Percentiles rank a stretch among this genome's conserved stretches.
Evolutionary conservation across 306 rosid genomes (phyloP).

Genomic region (Vigna trinervia): DNA sequence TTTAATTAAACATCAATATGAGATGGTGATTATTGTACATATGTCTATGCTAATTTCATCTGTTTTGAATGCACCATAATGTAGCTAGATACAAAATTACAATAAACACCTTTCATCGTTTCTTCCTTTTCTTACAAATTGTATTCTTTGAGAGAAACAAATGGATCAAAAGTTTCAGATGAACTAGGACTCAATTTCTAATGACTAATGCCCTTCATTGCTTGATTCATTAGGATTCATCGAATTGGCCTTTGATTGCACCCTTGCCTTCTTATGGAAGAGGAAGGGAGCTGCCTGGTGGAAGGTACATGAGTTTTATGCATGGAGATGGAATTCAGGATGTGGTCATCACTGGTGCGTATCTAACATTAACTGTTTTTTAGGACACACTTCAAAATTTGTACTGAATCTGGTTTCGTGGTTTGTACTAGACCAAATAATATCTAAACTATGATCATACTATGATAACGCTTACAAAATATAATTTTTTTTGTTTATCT

Average conservation of each 20-base stretch:
- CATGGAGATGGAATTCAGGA: slow-evolving; percentile 78
- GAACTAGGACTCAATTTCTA: background rate
- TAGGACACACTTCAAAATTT: background rate
- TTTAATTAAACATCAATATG: background rate
- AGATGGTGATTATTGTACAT: background rate
- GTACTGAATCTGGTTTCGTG: no score
- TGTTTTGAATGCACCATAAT: background rate
- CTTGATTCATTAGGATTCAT: slow-evolving; percentile 60
- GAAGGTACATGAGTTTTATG: slow-evolving; percentile 80
- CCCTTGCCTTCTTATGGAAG: slow-evolving; percentile 97
- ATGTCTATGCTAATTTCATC: background rate
- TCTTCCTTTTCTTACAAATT: background rate
- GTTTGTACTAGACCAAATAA: background rate
- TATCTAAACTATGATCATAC: slow-evolving; percentile 8
- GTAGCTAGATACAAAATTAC: no score
- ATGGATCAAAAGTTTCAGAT: background rate
- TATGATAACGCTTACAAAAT: background rate
- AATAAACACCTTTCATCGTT: background rate
- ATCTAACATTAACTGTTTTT: background rate
- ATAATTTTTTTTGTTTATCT: no score
- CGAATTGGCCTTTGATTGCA: slow-evolving; percentile 81
- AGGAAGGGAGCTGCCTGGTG: slow-evolving; percentile 94
- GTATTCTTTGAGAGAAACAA: background rate
- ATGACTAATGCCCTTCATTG: slow-evolving; percentile 19
- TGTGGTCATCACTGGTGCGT: slow-evolving; percentile 83